Percentiles rank a stretch among this genome's conserved stretches.
phyloP scores from a whole-genome alignment of 768 basidiomycete species.

The Lentinula edodes region DNA sequence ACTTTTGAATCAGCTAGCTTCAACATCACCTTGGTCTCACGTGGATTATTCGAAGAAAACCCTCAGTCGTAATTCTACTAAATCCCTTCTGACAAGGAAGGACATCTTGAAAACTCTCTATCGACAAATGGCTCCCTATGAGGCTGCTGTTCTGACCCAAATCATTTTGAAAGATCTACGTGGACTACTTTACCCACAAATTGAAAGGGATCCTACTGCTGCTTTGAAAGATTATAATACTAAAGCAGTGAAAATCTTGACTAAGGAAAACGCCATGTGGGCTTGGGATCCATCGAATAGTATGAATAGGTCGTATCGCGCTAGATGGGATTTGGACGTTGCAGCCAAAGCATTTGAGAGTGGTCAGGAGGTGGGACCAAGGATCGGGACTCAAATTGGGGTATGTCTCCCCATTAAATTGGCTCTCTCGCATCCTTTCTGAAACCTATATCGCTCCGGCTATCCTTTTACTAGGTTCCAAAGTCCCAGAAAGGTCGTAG shows the following conservation, averaged over 20 bases:
- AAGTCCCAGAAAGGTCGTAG: slow-evolving; percentile 75
- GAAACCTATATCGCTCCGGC: not conserved
- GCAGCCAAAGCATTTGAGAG: slow-evolving; percentile 42
- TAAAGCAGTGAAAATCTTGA: slow-evolving; percentile 49
- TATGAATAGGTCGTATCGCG: slow-evolving; percentile 49
- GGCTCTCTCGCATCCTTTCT: not conserved
- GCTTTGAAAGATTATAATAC: slow-evolving; percentile 54
- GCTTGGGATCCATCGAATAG: slow-evolving; percentile 60
- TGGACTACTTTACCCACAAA: slow-evolving; percentile 70
- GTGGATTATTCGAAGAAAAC: slow-evolving; percentile 32
- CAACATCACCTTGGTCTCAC: slow-evolving; percentile 57
- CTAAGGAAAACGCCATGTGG: slow-evolving; percentile 59
- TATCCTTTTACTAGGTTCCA: slow-evolving; percentile 50
- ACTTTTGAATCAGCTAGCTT: slow-evolving; percentile 72
- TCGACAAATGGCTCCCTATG: slow-evolving; percentile 50
- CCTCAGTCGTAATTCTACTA: slow-evolving; percentile 21
- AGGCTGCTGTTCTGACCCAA: slow-evolving; percentile 71
- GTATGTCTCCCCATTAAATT: slow-evolving; percentile 25
- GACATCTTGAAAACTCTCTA: slow-evolving; percentile 38
- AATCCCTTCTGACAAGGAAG: not conserved
- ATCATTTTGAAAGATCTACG: slow-evolving; percentile 85
- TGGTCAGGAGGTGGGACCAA: slow-evolving; percentile 28
- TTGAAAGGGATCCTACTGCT: slow-evolving; percentile 40
- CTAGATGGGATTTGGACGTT: slow-evolving; percentile 53
- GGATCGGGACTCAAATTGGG: slow-evolving; percentile 57